Base-by-base conservation (phyloP, 2,329 filamentous ascomycete genomes). In the Aureobasidium sp. region DNA sequence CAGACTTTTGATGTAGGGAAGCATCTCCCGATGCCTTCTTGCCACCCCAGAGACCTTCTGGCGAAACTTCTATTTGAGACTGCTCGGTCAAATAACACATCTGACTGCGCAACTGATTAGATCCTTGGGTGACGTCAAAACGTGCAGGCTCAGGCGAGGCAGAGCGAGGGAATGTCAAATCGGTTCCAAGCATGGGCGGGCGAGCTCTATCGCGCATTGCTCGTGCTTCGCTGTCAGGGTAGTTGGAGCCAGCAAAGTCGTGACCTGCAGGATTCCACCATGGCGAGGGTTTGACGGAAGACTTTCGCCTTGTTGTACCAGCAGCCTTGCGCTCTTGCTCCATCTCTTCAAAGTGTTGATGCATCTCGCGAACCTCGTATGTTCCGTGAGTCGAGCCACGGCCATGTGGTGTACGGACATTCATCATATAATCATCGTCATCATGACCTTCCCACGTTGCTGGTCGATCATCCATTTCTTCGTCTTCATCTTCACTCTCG, bases 171-270 rank as follows among this genome's bases (percentile, higher is more conserved):
- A 97, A 96, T 29, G 81, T 79, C 60, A 97, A 82, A 67, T 96
- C 89, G 62, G 80, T 77, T 61, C 93, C 93, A 12, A 96, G 83
- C 91, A 97, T 95, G 11, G 93, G 93, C 44, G 93, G 93, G 45
- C 81, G 82, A 29, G 81, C 81, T 47, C 79, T 78, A 64, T 85
- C 85, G 24, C 80, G 80, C 77, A 85, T 82, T 29, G 79, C 78
- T 64, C 80, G 76, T 42, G 84, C 66, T 62, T 79, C 77, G 22
- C 66, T 68, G 61, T 79, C 75, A 44, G 70, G 72, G 56, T 74
- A 67, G 14, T 49, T 53, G n/a, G 57, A 60, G 7, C n/a, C 45
- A 27, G 60, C 60, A 37, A 62, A 61, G 42, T 65, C 67, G 11
- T 62, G 66, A 29, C 70, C 69, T 17, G 68, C 71, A 11, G 74